These are phyloP conservation scores for Pulveroboletus sp. DNA, from an alignment of 768 basidiomycete genomes.

Conservation along the genomic window DNA sequence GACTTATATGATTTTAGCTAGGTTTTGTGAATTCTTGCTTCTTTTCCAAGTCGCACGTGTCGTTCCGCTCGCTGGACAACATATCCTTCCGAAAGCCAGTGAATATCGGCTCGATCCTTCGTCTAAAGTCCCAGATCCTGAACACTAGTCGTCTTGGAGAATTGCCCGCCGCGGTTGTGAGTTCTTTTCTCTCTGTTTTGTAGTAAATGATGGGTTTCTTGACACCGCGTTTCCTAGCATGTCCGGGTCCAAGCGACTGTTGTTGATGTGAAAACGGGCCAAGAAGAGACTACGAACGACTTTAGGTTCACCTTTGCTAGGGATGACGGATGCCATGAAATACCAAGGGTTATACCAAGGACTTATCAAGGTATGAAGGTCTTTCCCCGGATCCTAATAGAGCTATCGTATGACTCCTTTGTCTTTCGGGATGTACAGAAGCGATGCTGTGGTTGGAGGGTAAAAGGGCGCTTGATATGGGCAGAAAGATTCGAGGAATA, in stretches of 20 bases:
- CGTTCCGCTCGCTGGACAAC: constrained; percentile 75
- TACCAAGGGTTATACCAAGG: constrained; percentile 55
- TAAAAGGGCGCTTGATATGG: constrained; percentile 66
- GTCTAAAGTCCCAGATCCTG: constrained; percentile 66
- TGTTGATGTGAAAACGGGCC: constrained; percentile 63
- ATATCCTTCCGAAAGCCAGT: constrained; percentile 81
- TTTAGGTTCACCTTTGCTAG: constrained; percentile 74
- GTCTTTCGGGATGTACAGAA: constrained; percentile 41
- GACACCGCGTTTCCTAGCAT: constrained; percentile 44
- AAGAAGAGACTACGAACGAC: constrained; percentile 67
- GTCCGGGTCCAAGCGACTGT: constrained; percentile 71
- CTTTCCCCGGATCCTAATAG: background rate
- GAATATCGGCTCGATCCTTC: constrained; percentile 79
- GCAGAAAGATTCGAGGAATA: constrained; percentile 56
- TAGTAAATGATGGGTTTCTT: background rate
- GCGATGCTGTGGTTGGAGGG: constrained; percentile 87
- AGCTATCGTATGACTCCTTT: constrained; percentile 7
- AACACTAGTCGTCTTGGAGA: constrained; percentile 41
- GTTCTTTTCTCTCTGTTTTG: constrained; percentile 21
- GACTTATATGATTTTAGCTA: constrained; percentile 40
- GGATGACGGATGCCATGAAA: constrained; percentile 36
- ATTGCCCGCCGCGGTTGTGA: constrained; percentile 53
- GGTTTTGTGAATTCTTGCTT: constrained; percentile 70
- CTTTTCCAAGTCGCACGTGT: constrained; percentile 63
- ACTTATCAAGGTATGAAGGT: constrained; percentile 58